Conservation (phyloP, 805 yeast genomes). For the Pichia kluyveri region DNA sequence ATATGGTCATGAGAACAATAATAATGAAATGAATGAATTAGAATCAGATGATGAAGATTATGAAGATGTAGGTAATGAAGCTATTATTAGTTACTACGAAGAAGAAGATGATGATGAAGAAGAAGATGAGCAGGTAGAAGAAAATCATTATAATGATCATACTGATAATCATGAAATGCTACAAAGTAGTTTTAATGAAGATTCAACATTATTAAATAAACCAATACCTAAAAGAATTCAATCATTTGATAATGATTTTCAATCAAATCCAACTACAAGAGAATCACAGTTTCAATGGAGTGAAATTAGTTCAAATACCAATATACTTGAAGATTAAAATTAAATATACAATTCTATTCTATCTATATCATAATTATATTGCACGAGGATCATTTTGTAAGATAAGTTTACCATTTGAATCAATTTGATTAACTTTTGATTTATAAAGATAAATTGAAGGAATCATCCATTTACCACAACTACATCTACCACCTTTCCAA, state of each 20-base stretch:
- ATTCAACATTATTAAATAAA: not conserved
- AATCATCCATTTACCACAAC: conserved; percentile 92
- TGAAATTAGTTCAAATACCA: too few species aligned
- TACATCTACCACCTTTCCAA: conserved; percentile 92
- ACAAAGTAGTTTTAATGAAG: conserved; percentile 10
- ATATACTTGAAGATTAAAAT: too few species aligned
- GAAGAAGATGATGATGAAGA: conserved; percentile 1
- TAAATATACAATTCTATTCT: too few species aligned
- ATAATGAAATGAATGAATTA: not conserved
- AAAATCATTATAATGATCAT: not conserved
- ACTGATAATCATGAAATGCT: not conserved
- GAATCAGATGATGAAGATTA: conserved; percentile 10
- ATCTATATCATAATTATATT: too few species aligned
- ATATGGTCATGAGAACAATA: conserved; percentile 12
- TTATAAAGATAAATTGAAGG: conserved; percentile 81
- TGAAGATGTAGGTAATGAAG: conserved; percentile 11
- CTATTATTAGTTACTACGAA: conserved; percentile 1
- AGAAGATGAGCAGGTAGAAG: not conserved
- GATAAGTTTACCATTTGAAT: conserved; percentile 9
- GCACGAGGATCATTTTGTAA: conserved; percentile 9
- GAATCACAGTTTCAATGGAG: too few species aligned
- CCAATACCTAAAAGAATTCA: not conserved
- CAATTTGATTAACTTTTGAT: conserved; percentile 69
- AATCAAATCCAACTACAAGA: conserved; percentile 3
- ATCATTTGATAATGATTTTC: conserved; percentile 1